A percentile compares a stretch with the other conserved stretches of the same genome.
Conservation (phyloP, 768 basidiomycete genomes). For the Hypholoma sublateritium region DNA sequence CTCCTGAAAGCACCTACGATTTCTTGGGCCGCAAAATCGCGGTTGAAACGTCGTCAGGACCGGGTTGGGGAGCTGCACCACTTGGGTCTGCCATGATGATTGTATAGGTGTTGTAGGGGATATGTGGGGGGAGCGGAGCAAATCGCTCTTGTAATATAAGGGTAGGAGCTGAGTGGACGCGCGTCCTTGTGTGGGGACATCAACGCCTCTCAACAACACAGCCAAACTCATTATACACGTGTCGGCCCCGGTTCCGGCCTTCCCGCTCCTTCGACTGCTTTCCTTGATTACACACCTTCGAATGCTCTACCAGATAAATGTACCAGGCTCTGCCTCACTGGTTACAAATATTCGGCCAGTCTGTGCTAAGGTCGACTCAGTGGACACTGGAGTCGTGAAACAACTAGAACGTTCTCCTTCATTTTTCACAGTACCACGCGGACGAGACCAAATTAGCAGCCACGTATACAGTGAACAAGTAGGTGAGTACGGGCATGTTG, state of each 20-base stretch:
- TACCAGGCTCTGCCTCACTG: neutral
- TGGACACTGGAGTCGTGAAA: too few species aligned
- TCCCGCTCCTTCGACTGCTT: constrained; percentile 34
- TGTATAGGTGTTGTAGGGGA: constrained; percentile 16
- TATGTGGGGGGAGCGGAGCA: constrained; percentile 20
- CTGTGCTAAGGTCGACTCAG: neutral
- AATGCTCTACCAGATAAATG: neutral
- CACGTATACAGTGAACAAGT: too few species aligned
- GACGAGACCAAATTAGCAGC: too few species aligned
- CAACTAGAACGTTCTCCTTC: too few species aligned
- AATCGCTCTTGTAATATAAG: constrained; percentile 26
- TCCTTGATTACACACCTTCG: constrained; percentile 16
- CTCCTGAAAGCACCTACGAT: constrained; percentile 64
- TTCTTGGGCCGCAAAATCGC: constrained; percentile 97
- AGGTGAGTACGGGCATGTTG: too few species aligned
- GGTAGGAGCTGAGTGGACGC: constrained; percentile 34
- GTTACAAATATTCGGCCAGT: neutral
- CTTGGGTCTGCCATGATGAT: constrained; percentile 73
- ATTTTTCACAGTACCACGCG: too few species aligned
- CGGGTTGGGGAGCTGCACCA: constrained; percentile 81
- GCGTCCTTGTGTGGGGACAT: constrained; percentile 32
- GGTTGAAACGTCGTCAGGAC: constrained; percentile 87
- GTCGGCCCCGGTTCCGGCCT: constrained; percentile 20
- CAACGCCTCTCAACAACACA: constrained; percentile 24
- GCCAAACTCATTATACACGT: constrained; percentile 34